Conservation (phyloP, 129 eudicot species). For the Erigeron canadensis region DNA sequence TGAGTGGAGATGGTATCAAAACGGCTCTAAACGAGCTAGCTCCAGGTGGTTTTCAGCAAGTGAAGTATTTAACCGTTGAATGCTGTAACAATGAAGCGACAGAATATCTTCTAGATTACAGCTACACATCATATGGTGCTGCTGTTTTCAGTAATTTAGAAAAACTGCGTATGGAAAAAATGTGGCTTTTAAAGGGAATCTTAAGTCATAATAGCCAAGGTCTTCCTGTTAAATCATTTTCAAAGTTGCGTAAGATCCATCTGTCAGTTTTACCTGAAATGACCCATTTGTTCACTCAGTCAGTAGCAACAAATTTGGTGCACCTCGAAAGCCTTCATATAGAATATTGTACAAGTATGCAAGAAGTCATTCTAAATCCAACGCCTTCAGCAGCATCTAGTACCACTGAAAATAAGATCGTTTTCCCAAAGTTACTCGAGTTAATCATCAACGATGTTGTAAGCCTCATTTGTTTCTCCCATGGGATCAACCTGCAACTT, state of each 20-base stretch:
- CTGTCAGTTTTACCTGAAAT: constrained; percentile 35
- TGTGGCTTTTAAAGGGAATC: constrained; percentile 38
- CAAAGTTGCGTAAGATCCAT: constrained; percentile 33
- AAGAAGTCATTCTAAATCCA: constrained; percentile 31
- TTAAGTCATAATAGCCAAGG: constrained; percentile 23
- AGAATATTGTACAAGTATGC: constrained; percentile 32
- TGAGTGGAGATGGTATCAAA: constrained; percentile 38
- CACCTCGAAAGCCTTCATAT: constrained; percentile 34
- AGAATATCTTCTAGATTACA: constrained; percentile 32
- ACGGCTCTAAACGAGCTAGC: constrained; percentile 34
- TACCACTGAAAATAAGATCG: constrained; percentile 23
- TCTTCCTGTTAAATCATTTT: constrained; percentile 35
- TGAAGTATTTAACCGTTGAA: constrained; percentile 33
- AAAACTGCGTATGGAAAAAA: constrained; percentile 26
- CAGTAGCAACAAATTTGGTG: constrained; percentile 33
- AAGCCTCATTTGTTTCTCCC: constrained; percentile 31
- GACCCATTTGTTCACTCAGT: constrained; percentile 31
- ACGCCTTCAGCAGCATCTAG: constrained; percentile 14
- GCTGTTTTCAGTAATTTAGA: constrained; percentile 34
- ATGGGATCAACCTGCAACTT: constrained; percentile 33
- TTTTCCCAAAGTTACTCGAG: constrained; percentile 29
- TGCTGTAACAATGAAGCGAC: constrained; percentile 29
- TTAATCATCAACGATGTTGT: constrained; percentile 22
- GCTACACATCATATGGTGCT: constrained; percentile 13
- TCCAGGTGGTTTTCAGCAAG: constrained; percentile 32